phyloP scores from a whole-genome alignment of 1,284 basidiomycete species.

The Fomitopsis betulina region DNA sequence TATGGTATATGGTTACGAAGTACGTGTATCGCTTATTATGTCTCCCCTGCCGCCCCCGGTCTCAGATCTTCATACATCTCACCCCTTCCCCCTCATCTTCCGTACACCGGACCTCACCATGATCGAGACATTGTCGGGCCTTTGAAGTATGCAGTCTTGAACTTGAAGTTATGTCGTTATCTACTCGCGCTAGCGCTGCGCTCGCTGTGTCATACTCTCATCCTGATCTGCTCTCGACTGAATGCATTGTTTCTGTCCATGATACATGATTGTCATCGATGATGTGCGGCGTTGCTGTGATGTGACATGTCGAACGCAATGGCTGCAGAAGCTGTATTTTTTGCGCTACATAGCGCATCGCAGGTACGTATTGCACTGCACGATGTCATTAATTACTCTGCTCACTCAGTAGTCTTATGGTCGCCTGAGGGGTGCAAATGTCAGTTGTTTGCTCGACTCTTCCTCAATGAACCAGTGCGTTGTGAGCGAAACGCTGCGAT shows the following conservation, averaged over 20 bases:
- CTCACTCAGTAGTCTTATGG: no score
- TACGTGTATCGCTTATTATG: background rate
- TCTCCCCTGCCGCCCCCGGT: no score
- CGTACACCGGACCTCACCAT: background rate
- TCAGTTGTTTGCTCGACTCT: no score
- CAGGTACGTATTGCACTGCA: no score
- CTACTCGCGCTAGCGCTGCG: constrained; percentile 19
- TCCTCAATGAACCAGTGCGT: no score
- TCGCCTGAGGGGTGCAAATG: no score
- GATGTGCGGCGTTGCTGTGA: no score
- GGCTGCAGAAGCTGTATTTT: no score
- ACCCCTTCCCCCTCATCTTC: background rate
- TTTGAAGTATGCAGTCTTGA: constrained; percentile 12
- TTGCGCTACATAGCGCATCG: no score
- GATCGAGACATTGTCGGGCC: background rate
- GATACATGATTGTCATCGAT: no score
- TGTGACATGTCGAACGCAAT: no score
- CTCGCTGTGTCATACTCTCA: constrained; percentile 13
- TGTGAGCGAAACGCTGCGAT: background rate
- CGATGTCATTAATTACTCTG: no score
- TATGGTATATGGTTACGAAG: background rate
- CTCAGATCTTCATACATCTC: background rate
- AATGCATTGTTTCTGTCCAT: background rate
- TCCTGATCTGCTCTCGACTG: constrained; percentile 9
- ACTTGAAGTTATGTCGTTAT: constrained; percentile 22